Base-by-base conservation (phyloP, 1,139 yeast genomes). In the Spathaspora sp. region DNA sequence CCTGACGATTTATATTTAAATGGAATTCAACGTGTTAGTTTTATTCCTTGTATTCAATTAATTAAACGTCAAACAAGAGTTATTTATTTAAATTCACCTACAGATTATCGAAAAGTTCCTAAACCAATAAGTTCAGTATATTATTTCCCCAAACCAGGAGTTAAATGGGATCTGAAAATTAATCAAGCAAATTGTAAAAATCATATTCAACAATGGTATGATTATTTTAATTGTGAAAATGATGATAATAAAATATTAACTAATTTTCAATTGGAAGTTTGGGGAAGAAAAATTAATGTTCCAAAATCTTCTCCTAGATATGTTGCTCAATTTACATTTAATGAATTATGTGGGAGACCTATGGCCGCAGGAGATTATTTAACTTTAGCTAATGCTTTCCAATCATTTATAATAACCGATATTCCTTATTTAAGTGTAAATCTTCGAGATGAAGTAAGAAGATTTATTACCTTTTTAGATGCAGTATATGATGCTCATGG, bases 321-420 rank as follows among this genome's bases (percentile, higher is more conserved):
- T 45, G 97, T 90, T 16, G 98, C 98, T 1, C 95, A 88, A 63
- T 91, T 90, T 64, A 78, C 95, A 2, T 93, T 93, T 62, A 80
- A 81, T 42, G 85, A 93, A 61, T 70, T 93, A 37, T 93, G 98
- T 65, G 97, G 95, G 2, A 70, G 76, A 48, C 93, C 96, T 8
- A 68, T 89, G 53, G 90, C 96, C n/a, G 97, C 99, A 0, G 98
- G 97, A 9, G 99, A 93, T 64, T 93, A 93, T 61, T 74, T 93
- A 37, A 83, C 90, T 29, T 68, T 93, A 52, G 96, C 97, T 3
- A 76, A 80, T n/a, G 72, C 82, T 23, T 93, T 84, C 70, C 81
- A 81, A 47, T 80, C 91, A 9, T 86, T 91, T 56, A 82, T 93
- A 11, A 76, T 93, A 38, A 90, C 98, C 0, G 98, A 91, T 60